phyloP scores from a whole-genome alignment of 371 early-diverging fungal genomes.

The Mucor ambiguus region DNA sequence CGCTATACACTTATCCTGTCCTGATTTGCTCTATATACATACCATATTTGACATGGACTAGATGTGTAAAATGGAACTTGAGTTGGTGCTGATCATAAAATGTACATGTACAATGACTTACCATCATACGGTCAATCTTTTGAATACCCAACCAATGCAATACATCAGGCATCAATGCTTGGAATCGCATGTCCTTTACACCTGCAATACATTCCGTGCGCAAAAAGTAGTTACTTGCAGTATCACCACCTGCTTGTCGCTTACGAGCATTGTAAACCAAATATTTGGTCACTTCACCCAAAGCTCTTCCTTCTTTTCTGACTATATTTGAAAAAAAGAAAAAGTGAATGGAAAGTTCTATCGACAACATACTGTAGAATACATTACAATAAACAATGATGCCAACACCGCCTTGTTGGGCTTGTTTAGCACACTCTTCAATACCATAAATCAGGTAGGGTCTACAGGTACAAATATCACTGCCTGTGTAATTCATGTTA shows the following conservation, averaged over 20 bases:
- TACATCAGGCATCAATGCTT: slow-evolving; percentile 97
- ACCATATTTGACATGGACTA: slow-evolving; percentile 87
- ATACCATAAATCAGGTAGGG: slow-evolving; percentile 96
- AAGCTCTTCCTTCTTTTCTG: slow-evolving; percentile 93
- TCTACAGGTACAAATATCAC: slow-evolving; percentile 93
- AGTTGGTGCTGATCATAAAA: not conserved
- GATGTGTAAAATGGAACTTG: not conserved
- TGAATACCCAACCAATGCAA: slow-evolving; percentile 96
- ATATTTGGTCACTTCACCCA: slow-evolving; percentile 97
- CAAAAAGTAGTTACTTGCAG: slow-evolving; percentile 88
- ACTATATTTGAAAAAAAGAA: slow-evolving; percentile 37
- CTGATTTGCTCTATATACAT: not conserved
- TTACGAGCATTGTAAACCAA: slow-evolving; percentile 94
- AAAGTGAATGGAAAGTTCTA: not conserved
- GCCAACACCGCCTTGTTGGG: slow-evolving; percentile 93
- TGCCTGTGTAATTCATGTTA: slow-evolving; percentile 33
- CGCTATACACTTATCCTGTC: not conserved
- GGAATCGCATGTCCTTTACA: slow-evolving; percentile 98
- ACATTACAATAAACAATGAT: slow-evolving; percentile 85
- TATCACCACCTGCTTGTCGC: slow-evolving; percentile 90
- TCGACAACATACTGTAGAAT: not conserved
- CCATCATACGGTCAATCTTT: slow-evolving; percentile 94
- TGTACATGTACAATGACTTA: slow-evolving; percentile 26
- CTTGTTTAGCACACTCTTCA: slow-evolving; percentile 87
- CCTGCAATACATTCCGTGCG: slow-evolving; percentile 95